Evolutionary conservation across 2,329 filamentous ascomycete genomes (phyloP).

Genomic region (Xylaria sp.): DNA sequence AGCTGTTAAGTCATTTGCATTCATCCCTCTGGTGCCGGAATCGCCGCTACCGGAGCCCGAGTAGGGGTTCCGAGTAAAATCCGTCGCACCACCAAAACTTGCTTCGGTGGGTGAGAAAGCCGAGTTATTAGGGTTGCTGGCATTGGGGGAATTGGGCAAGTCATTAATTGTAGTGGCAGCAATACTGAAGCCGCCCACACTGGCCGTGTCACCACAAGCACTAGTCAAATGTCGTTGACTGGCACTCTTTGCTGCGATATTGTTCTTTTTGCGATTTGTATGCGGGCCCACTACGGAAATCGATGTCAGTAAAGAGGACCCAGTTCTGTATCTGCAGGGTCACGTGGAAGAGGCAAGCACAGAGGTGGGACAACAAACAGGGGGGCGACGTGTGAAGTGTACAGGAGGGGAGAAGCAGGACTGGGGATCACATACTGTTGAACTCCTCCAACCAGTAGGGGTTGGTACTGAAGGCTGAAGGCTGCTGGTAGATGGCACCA

Average conservation of each 20-base stretch:
- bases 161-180: constrained; percentile 15
- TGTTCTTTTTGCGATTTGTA: constrained; percentile 52
- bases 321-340: not conserved
- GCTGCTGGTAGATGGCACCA: constrained; percentile 59
- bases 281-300: constrained; percentile 55
- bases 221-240: constrained; percentile 58
- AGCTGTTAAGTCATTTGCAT: constrained; percentile 44
- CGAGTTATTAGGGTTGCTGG: not conserved
- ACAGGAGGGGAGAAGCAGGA: not conserved
- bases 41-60: constrained; percentile 26
- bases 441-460: constrained; percentile 88
- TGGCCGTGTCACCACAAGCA: constrained; percentile 48
- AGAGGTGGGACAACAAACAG: too few species aligned
- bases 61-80: not conserved
- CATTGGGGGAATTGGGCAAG: constrained; percentile 24
- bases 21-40: constrained; percentile 33
- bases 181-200: constrained; percentile 30
- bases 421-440: constrained; percentile 32
- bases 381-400: too few species aligned
- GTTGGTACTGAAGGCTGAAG: constrained; percentile 78
- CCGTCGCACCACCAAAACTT: not conserved
- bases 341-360: not conserved
- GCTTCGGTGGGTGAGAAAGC: not conserved
- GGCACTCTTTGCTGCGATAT: constrained; percentile 42
- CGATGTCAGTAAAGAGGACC: constrained; percentile 1